These are phyloP conservation scores for Metschnikowia vanudenii DNA, from an alignment of 805 yeast genomes.

Conservation along the genomic window DNA sequence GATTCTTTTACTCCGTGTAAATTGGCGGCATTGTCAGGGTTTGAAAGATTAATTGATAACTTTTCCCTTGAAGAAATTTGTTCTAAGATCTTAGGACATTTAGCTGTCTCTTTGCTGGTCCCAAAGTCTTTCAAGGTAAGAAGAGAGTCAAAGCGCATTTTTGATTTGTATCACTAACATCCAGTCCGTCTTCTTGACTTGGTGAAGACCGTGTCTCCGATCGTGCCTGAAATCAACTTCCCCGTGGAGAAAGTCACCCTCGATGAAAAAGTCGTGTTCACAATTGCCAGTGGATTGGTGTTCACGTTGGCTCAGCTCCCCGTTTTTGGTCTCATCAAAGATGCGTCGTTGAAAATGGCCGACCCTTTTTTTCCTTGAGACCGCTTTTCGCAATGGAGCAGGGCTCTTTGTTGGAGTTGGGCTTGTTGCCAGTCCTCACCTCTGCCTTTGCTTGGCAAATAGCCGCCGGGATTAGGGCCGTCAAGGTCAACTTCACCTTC, in stretches of 20 bases:
- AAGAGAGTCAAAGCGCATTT: constrained; percentile 64
- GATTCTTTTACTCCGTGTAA: constrained; percentile 78
- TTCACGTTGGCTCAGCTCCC: constrained; percentile 69
- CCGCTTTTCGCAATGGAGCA: constrained; percentile 69
- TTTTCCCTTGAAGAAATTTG: constrained; percentile 77
- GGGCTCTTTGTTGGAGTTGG: constrained; percentile 81
- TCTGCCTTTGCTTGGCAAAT: constrained; percentile 80
- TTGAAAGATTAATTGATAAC: constrained; percentile 58
- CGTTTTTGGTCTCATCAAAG: constrained; percentile 52
- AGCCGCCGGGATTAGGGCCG: constrained; percentile 69
- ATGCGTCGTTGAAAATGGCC: constrained; percentile 40
- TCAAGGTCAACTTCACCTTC: constrained; percentile 71
- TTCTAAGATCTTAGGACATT: constrained; percentile 74
- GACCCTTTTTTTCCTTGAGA: constrained; percentile 72
- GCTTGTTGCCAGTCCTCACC: constrained; percentile 75
- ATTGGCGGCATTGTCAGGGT: constrained; percentile 71
- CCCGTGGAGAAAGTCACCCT: constrained; percentile 66
- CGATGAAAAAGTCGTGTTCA: constrained; percentile 76
- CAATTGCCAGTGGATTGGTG: constrained; percentile 59
- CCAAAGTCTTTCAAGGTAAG: constrained; percentile 63
- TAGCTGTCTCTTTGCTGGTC: constrained; percentile 83
- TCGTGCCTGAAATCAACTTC: constrained; percentile 80
- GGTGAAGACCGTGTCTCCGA: constrained; percentile 76
- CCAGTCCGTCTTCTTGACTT: constrained; percentile 81
- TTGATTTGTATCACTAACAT: constrained; percentile 50